Evolutionary conservation across 176 grass and related monocot genomes (phyloP), one percentile per base, ranked within the genome.

Genomic region (Cocos nucifera): DNA sequence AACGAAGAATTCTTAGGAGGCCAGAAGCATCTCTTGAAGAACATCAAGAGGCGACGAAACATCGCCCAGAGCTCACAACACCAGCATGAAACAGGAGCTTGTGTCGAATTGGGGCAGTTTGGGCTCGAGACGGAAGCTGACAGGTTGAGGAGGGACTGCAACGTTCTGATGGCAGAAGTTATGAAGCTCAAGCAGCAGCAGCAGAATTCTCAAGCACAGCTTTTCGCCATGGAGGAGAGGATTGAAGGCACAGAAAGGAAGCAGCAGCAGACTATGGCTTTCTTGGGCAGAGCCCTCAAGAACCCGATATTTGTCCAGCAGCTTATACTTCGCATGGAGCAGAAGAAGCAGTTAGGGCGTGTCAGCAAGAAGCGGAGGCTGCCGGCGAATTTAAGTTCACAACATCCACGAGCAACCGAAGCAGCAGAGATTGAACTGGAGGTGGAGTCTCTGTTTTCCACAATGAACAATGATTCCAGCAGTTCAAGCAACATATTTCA

Each of bases 181-280:
- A 14, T 75, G 14, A 79, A 15, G 22, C 82, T 75, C 8, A 51
- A 48, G 66, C 25, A 71, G 57, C 51, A 75, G 58, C 66, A 62
- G 56, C 63, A 16, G 20, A 71, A 24, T 14, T 71, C 61, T 50
- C 71, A 62, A 67, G 57, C 71, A 52, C 71, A 79, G 52, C 76
- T 84, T 24, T 51, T 58, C 49, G 76, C 82, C 61, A 58, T 84
- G 61, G 72, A 84, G 66, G 62, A 84, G 53, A 75, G 67, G 67
- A 17, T 84, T 63, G 26, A 26, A 27, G 52, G 17, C 61, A 84
- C 60, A 15, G 82, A 84, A 62, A 84, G 72, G 49, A 75, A 62
- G 15, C 82, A 72, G 51, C 72, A 84, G 51, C 21, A 58, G n/a
- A 57, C 29, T 39, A 53, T 79, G 23, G 27, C 26, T 53, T 79